Percentiles rank a stretch among this genome's conserved stretches.
These are phyloP conservation scores for Coemansia linderi DNA, from an alignment of 371 early-diverging fungal species.

Conservation along the genomic window DNA sequence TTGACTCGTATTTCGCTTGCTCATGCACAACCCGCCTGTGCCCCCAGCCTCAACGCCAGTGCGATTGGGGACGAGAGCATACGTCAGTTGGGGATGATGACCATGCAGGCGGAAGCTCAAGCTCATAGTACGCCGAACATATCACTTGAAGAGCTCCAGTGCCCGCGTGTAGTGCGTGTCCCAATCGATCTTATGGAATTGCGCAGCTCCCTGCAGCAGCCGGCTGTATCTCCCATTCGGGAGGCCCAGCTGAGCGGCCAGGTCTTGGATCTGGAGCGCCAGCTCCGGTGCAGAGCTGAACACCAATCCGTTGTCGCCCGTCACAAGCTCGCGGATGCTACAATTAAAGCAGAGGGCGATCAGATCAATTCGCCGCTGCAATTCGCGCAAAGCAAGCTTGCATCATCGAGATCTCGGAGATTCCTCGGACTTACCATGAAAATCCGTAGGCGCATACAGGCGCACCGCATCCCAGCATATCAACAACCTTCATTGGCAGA, in stretches of 20 bases:
- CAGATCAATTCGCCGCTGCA: background rate
- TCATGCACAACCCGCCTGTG: background rate
- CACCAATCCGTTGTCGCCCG: conserved; percentile 76
- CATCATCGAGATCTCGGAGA: background rate
- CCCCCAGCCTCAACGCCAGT: background rate
- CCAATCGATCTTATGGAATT: conserved; percentile 44
- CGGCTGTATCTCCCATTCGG: conserved; percentile 20
- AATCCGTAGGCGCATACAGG: conserved; percentile 86
- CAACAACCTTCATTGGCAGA: conserved; percentile 97
- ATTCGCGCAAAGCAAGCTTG: background rate
- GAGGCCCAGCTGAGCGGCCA: conserved; percentile 27
- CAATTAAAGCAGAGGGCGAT: conserved; percentile 11
- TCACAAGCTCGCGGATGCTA: conserved; percentile 82
- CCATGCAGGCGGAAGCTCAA: background rate
- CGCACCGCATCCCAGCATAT: conserved; percentile 95
- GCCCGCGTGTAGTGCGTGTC: conserved; percentile 34
- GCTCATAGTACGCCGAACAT: background rate
- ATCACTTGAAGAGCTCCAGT: conserved; percentile 23
- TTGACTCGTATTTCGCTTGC: background rate
- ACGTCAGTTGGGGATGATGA: conserved; percentile 3
- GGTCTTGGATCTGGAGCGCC: conserved; percentile 47
- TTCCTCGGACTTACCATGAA: conserved; percentile 49
- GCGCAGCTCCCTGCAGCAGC: conserved; percentile 41
- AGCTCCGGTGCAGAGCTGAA: conserved; percentile 74
- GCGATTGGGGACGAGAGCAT: conserved; percentile 1